Conservation (phyloP, 1,284 basidiomycete species). For the Wallemia hederae region DNA sequence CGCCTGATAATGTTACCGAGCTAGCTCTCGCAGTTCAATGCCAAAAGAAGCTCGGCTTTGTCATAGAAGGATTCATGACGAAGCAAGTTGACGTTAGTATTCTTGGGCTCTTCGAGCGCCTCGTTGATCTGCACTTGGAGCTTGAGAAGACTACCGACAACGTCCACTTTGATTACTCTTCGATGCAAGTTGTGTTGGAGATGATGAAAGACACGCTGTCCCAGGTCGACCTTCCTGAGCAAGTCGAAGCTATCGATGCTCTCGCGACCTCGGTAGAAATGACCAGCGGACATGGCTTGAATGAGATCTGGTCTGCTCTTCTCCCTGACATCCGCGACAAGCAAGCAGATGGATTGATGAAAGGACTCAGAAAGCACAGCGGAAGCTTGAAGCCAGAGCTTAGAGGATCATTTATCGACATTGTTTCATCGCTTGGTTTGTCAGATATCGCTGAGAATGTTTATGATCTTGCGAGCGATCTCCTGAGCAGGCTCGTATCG, state of each 20-base stretch:
- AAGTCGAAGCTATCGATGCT: not conserved
- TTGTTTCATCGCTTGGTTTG: not conserved
- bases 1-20: not conserved
- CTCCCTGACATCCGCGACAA: conserved; percentile 4
- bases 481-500: not conserved
- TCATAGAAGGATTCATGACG: not conserved
- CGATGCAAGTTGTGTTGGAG: conserved; percentile 17
- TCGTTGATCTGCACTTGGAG: conserved; percentile 4
- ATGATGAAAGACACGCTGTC: conserved; percentile 14
- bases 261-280: conserved; percentile 8
- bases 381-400: not conserved
- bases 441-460: not conserved
- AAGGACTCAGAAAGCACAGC: not conserved
- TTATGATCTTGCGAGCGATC: not conserved
- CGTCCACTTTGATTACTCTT: conserved; percentile 18
- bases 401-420: not conserved
- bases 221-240: conserved; percentile 4
- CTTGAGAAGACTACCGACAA: conserved; percentile 13
- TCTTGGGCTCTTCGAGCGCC: conserved; percentile 8
- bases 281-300: conserved; percentile 17
- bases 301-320: conserved; percentile 18
- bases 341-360: not conserved
- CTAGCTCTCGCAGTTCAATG: not conserved
- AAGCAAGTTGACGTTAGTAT: not conserved
- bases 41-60: not conserved